These are phyloP conservation scores for Kwoniella dejecticola DNA, from an alignment of 768 basidiomycete species.

Conservation along the genomic window DNA sequence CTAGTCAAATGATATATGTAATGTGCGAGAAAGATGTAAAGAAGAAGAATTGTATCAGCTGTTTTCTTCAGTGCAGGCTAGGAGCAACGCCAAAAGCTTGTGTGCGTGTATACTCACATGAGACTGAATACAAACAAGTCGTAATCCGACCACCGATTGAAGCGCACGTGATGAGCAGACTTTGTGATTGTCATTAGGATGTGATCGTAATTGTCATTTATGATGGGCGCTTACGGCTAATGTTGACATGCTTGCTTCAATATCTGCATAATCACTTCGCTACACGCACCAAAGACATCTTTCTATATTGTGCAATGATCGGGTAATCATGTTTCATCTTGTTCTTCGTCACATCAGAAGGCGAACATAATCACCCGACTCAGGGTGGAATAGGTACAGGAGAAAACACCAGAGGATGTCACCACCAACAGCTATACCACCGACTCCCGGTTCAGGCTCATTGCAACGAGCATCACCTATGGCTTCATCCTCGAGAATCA, in stretches of 20 bases:
- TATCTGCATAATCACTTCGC: background rate
- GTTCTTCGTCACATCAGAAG: background rate
- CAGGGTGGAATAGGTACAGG: too few relatives aligned
- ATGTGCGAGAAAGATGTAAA: too few relatives aligned
- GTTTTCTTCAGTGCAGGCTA: too few relatives aligned
- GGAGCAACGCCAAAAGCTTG: too few relatives aligned
- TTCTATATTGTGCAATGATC: background rate
- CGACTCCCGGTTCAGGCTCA: slow-evolving; percentile 1
- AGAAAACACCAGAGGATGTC: background rate
- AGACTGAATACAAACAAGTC: background rate
- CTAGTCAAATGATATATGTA: too few relatives aligned
- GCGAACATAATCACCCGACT: too few relatives aligned
- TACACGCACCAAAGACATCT: too few relatives aligned
- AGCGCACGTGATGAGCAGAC: too few relatives aligned
- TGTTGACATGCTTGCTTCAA: background rate
- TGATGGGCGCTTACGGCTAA: slow-evolving; percentile 7
- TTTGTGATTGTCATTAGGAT: background rate
- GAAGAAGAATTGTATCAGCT: too few relatives aligned
- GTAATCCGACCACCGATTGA: too few relatives aligned
- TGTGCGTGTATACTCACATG: background rate
- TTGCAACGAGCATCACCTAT: background rate
- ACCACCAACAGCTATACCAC: background rate
- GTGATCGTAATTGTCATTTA: background rate
- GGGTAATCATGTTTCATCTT: background rate
- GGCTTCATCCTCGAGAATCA: background rate